A percentile compares a stretch with the other conserved stretches of the same genome.
Conservation (phyloP, 2,329 filamentous ascomycete species). For the Neurospora sp. region DNA sequence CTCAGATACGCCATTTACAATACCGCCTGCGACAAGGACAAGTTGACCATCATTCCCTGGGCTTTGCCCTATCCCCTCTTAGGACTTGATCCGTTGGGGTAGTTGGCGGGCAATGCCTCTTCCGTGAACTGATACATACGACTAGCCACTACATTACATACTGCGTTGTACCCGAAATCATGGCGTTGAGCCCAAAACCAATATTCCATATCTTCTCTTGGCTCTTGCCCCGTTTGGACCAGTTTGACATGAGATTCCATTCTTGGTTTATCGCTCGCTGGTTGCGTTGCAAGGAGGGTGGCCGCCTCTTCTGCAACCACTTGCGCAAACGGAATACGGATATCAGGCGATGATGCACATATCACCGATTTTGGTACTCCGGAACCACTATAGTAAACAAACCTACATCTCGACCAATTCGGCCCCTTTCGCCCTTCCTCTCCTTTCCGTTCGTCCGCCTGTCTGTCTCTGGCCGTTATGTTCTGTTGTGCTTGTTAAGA, state of each 20-base stretch:
- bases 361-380: neutral
- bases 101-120: neutral
- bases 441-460: no score
- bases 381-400: neutral
- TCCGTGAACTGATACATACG: neutral
- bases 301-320: neutral
- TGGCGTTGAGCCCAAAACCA: neutral
- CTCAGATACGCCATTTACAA: neutral
- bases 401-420: neutral
- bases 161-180: neutral
- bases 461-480: no score
- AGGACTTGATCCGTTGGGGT: neutral
- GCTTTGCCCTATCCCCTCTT: neutral
- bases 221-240: neutral
- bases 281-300: neutral
- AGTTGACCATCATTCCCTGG: neutral
- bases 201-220: neutral
- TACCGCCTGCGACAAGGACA: neutral
- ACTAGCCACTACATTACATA: neutral
- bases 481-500: no score
- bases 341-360: neutral
- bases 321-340: neutral
- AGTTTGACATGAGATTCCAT: neutral
- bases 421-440: neutral
- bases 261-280: neutral